A percentile compares a stretch with the other conserved stretches of the same genome.
Evolutionary conservation across 73 alveolate species (phyloP).

Genomic region (Breviolum minutum): DNA sequence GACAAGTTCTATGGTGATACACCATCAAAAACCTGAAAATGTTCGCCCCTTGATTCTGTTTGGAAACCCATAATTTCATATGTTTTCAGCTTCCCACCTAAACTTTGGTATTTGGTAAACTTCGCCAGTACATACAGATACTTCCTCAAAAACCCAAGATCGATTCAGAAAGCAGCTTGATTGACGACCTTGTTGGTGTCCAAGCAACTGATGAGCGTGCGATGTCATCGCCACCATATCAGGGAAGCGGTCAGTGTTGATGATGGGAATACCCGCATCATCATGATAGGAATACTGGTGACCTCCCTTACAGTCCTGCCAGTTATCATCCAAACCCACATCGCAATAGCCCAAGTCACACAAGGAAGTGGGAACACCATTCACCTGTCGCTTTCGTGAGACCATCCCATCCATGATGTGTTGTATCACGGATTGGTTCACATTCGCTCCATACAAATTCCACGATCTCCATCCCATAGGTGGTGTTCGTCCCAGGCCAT

Average conservation of each 20-base stretch:
- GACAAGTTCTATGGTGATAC: no score
- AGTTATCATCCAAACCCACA: slow-evolving; percentile 77
- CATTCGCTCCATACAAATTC: slow-evolving; percentile 63
- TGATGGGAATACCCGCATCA: slow-evolving; percentile 62
- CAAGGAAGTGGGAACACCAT: slow-evolving; percentile 72
- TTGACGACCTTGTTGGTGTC: neutral
- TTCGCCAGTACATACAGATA: no score
- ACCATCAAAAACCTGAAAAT: no score
- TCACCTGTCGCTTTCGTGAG: slow-evolving; percentile 53
- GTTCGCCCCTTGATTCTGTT: no score
- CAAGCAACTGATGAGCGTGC: slow-evolving; percentile 50
- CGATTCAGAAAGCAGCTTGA: no score
- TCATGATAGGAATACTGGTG: slow-evolving; percentile 65
- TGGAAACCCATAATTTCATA: no score
- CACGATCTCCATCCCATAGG: slow-evolving; percentile 87
- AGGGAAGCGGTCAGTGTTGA: slow-evolving; percentile 71
- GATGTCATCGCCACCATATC: slow-evolving; percentile 66
- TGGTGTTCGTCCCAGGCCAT: slow-evolving; percentile 78
- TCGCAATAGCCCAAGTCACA: slow-evolving; percentile 86
- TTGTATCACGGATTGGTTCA: slow-evolving; percentile 62
- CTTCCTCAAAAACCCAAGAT: no score
- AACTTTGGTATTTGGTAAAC: no score
- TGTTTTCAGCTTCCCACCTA: no score
- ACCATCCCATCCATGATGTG: slow-evolving; percentile 87
- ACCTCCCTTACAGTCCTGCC: slow-evolving; percentile 82